Conservation (phyloP, 495 filamentous ascomycete species). For the Stereocaulon alpinum region DNA sequence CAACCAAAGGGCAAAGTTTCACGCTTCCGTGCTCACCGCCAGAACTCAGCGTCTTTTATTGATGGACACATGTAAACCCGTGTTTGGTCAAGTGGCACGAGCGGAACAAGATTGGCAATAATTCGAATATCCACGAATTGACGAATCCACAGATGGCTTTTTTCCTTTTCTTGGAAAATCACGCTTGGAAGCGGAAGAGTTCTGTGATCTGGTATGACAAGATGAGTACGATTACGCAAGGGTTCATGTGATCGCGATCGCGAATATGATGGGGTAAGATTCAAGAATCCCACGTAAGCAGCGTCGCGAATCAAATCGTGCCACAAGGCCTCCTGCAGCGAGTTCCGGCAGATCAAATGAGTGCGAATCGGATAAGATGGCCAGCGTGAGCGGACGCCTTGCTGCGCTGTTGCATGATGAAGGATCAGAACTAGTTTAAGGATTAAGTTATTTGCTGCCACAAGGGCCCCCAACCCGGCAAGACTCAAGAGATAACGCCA, state of each 20-base stretch:
- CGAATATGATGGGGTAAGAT: background rate
- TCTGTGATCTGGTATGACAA: background rate
- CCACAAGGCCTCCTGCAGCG: constrained; percentile 13
- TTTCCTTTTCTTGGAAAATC: background rate
- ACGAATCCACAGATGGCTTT: background rate
- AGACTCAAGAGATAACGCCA: background rate
- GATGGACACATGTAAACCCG: background rate
- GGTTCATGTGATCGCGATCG: constrained; percentile 14
- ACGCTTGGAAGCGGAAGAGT: background rate
- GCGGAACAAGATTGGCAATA: background rate
- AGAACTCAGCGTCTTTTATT: background rate
- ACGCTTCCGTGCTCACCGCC: background rate
- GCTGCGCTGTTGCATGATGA: background rate
- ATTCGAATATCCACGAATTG: background rate
- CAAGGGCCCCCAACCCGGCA: background rate
- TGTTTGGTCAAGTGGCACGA: constrained; percentile 1
- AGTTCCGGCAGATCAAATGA: constrained; percentile 8
- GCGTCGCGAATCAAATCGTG: constrained; percentile 15
- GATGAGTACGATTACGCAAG: constrained; percentile 6
- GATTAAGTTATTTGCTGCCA: background rate
- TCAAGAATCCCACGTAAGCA: constrained; percentile 7
- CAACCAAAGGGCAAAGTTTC: background rate
- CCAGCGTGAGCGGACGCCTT: background rate
- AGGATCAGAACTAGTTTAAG: no score
- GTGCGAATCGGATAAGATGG: constrained; percentile 9